Percentiles rank a stretch among this genome's conserved stretches.
Conservation (phyloP, 2,329 filamentous ascomycete genomes). For the Ilyonectria destructans region DNA sequence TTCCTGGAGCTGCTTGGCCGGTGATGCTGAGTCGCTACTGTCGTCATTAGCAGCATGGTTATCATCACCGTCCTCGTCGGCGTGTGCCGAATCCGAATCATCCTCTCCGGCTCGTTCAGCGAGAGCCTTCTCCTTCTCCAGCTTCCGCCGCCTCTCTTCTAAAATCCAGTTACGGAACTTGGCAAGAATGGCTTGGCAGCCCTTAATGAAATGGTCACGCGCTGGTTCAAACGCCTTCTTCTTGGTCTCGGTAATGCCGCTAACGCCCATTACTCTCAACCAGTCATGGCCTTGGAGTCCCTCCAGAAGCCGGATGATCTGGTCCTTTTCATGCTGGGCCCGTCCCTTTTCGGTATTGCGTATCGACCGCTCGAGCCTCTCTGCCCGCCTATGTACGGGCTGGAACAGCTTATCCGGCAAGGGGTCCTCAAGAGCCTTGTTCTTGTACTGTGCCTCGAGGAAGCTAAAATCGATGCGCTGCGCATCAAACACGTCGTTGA, state of each 20-base stretch:
- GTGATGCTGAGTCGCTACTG: slow-evolving; percentile 61
- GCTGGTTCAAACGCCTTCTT: slow-evolving; percentile 92
- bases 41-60: slow-evolving; percentile 71
- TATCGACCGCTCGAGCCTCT: slow-evolving; percentile 74
- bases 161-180: slow-evolving; percentile 93
- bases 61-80: slow-evolving; percentile 48
- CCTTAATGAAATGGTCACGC: slow-evolving; percentile 86
- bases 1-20: slow-evolving; percentile 81
- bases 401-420: slow-evolving; percentile 71
- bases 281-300: slow-evolving; percentile 93
- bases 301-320: slow-evolving; percentile 79
- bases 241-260: slow-evolving; percentile 85
- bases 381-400: slow-evolving; percentile 71
- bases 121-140: slow-evolving; percentile 77
- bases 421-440: slow-evolving; percentile 66
- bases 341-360: slow-evolving; percentile 76
- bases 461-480: slow-evolving; percentile 72
- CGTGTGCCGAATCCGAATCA: slow-evolving; percentile 47
- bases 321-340: slow-evolving; percentile 78
- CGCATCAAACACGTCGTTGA: slow-evolving; percentile 70
- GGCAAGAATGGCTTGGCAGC: slow-evolving; percentile 85
- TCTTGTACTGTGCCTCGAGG: slow-evolving; percentile 63
- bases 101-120: slow-evolving; percentile 55
- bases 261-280: slow-evolving; percentile 93
- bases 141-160: slow-evolving; percentile 88